Percentiles rank a stretch among this genome's conserved stretches.
phyloP scores from a whole-genome alignment of 208 protist genomes.

The Leishmania lainsoni region DNA sequence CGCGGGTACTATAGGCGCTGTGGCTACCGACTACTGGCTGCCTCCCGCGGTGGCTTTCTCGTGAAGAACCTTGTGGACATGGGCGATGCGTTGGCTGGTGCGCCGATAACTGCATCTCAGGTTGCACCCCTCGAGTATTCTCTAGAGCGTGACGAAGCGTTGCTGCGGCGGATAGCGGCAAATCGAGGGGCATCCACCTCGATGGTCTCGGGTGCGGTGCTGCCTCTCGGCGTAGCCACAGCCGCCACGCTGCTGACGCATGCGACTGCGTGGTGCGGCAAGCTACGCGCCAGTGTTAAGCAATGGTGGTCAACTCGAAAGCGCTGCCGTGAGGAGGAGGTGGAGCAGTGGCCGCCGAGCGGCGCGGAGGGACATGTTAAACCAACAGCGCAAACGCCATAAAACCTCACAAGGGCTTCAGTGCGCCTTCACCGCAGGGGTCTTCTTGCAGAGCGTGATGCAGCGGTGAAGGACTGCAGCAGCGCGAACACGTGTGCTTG shows the following conservation, averaged over 20 bases:
- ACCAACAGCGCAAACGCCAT: neutral
- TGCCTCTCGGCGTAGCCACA: neutral
- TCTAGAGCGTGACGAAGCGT: neutral
- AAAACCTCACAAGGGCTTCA: neutral
- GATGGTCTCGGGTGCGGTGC: too few species aligned
- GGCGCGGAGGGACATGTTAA: neutral
- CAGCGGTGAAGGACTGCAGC: neutral
- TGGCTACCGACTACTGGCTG: conserved; percentile 86
- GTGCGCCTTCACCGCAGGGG: neutral
- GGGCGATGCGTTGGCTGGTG: neutral
- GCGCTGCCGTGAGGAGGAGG: conserved; percentile 15
- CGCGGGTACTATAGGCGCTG: conserved; percentile 97
- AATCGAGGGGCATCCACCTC: neutral
- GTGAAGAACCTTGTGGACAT: conserved; percentile 49
- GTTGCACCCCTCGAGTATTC: conserved; percentile 2
- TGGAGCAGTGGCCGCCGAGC: neutral
- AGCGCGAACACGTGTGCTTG: neutral
- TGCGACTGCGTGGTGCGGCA: conserved; percentile 1
- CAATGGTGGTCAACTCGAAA: conserved; percentile 29
- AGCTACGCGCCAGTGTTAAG: conserved; percentile 8
- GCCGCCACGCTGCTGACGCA: conserved; percentile 5
- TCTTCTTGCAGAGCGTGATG: neutral
- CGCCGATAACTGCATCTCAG: neutral
- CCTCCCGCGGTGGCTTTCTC: conserved; percentile 62
- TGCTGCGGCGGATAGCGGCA: neutral